Percentiles rank a stretch among this genome's conserved stretches.
Conservation (phyloP, 2,329 filamentous ascomycete species). For the Aspergillus jensenii region DNA sequence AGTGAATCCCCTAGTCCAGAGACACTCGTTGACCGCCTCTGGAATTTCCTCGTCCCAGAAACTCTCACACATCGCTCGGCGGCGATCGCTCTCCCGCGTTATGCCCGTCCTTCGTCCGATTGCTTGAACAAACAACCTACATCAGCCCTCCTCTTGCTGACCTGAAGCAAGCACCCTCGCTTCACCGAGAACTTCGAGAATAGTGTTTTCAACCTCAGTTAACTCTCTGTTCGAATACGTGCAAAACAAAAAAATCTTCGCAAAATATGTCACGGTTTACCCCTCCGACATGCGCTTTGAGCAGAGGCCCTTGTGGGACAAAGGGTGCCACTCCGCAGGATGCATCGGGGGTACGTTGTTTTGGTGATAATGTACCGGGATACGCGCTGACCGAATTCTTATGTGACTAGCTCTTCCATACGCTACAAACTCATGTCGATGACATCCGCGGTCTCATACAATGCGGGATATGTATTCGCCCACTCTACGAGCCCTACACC, state of each 20-base stretch:
- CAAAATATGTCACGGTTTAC: conserved; percentile 18
- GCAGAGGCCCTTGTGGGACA: conserved; percentile 10
- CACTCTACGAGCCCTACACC: conserved; percentile 69
- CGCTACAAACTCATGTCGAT: conserved; percentile 57
- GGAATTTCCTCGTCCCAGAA: not conserved
- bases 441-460: conserved; percentile 61
- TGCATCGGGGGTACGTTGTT: conserved; percentile 31
- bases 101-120: conserved; percentile 3
- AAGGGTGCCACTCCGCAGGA: conserved; percentile 18
- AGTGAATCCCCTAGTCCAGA: not conserved
- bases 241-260: not conserved
- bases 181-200: not conserved
- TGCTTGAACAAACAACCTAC: not conserved
- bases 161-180: not conserved
- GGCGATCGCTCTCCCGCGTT: conserved; percentile 1
- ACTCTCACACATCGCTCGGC: not conserved
- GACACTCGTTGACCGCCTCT: not conserved
- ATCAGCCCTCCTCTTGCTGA: not conserved
- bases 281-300: conserved; percentile 9
- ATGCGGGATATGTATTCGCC: conserved; percentile 68
- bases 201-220: not conserved
- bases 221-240: not conserved
- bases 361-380: not conserved
- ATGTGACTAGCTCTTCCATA: conserved; percentile 37
- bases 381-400: conserved; percentile 14